Evolutionary conservation across 208 protist genomes (phyloP).

Genomic region (Trypanosoma mega): DNA sequence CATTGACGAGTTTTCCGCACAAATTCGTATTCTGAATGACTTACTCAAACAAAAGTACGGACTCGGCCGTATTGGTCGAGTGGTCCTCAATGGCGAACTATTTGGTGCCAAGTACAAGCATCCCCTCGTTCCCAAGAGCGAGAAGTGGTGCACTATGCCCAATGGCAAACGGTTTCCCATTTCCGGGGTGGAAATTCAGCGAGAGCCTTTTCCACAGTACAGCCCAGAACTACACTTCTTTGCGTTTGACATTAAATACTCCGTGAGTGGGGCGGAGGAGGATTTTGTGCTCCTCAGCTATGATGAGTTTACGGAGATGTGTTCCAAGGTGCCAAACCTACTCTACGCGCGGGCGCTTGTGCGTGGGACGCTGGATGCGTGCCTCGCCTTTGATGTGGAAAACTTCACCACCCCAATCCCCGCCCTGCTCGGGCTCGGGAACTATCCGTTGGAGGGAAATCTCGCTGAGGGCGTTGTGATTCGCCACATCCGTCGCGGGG

Average conservation of each 20-base stretch:
- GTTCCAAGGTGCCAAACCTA: slow-evolving; percentile 62
- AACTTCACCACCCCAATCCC: slow-evolving; percentile 85
- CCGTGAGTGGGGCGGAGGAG: slow-evolving; percentile 68
- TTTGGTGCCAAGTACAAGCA: slow-evolving; percentile 89
- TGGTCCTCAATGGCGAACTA: slow-evolving; percentile 83
- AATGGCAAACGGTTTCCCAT: slow-evolving; percentile 82
- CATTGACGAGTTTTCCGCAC: slow-evolving; percentile 61
- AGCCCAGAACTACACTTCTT: slow-evolving; percentile 88
- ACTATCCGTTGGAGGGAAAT: slow-evolving; percentile 88
- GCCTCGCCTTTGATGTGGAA: slow-evolving; percentile 87
- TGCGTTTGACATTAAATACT: slow-evolving; percentile 88
- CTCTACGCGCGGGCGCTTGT: slow-evolving; percentile 76
- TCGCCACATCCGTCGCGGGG: slow-evolving; percentile 72
- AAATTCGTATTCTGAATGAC: slow-evolving; percentile 61
- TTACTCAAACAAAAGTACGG: slow-evolving; percentile 76
- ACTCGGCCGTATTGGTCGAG: slow-evolving; percentile 59
- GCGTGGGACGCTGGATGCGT: slow-evolving; percentile 78
- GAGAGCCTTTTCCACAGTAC: slow-evolving; percentile 87
- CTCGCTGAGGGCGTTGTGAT: slow-evolving; percentile 89
- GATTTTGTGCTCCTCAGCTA: slow-evolving; percentile 75
- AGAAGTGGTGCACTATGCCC: slow-evolving; percentile 80
- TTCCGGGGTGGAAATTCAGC: slow-evolving; percentile 75
- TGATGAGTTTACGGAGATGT: slow-evolving; percentile 80
- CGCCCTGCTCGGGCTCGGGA: slow-evolving; percentile 79
- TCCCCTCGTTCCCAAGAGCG: slow-evolving; percentile 79